Base-by-base conservation (phyloP, 106 monocot species). In the Dendrobium catenatum region DNA sequence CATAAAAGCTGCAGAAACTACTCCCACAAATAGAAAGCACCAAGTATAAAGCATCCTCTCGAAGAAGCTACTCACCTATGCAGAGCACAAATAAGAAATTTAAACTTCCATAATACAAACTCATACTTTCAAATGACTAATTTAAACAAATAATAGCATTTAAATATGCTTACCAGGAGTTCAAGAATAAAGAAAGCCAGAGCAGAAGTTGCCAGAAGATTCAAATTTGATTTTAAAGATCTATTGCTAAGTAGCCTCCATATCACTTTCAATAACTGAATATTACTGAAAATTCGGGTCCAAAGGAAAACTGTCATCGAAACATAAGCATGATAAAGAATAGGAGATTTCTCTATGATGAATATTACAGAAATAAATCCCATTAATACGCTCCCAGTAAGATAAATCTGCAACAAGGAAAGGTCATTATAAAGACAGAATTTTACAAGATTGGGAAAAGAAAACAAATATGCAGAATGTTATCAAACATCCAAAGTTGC, bases 41-140 rank as follows among this genome's bases (percentile, higher is more conserved):
- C 90, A 92, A 49, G 96, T 96, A 76, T 96, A 96, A 10, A 96
- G 80, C 72, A 82, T 93, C 83, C 96, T 92, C 42, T 96, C 91
- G 42, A 83, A 89, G 78, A 96, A 96, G 85, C 93, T 96, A 56
- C 77, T 80, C 6, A 96, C 93, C 96, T 96, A 80, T 48, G 79
- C 15, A 16, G 81, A 79, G 9, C 2, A 20, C 41, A 70, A 49
- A 9, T 49, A 47, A 44, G 18, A 76, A 48, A n/a, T 73, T 48
- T 76, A 24, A 76, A 26, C 10, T 40, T 48, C 18, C 27, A 74
- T 10, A 4, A 76, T 49, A 47, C 27, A 49, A 74, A 76, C 76
- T 51, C 27, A 11, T 49, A 24, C 48, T 49, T 47, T 26, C 48
- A 76, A 47, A 76, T 26, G 26, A 9, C 11, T 27, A 76, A 76